phyloP scores from a whole-genome alignment of 1,284 basidiomycete genomes.

The Irpex rosettiformis region DNA sequence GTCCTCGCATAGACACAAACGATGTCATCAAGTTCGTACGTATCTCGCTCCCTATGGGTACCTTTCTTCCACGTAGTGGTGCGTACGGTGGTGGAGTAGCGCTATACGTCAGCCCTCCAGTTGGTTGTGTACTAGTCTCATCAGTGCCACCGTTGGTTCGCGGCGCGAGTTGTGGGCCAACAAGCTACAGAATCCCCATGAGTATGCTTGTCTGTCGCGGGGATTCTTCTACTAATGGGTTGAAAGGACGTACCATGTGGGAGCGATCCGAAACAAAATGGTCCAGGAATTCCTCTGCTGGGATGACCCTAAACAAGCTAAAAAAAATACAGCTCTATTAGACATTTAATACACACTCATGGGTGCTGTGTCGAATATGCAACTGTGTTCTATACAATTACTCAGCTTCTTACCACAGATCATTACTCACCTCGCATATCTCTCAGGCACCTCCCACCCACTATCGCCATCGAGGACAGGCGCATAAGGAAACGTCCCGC shows the following conservation, averaged over 20 bases:
- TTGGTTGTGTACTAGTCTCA: conserved; percentile 18
- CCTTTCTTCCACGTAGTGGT: conserved; percentile 45
- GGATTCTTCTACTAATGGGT: not conserved
- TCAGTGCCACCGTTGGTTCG: not conserved
- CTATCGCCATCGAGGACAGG: not conserved
- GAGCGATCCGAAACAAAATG: conserved; percentile 75
- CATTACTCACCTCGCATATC: not conserved
- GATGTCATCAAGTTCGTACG: conserved; percentile 57
- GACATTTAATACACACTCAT: too few relatives aligned
- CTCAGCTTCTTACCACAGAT: too few relatives aligned
- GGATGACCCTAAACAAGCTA: conserved; percentile 47
- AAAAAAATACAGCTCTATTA: not conserved
- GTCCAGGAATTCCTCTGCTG: conserved; percentile 46
- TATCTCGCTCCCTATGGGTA: conserved; percentile 35
- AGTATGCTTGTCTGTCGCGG: not conserved
- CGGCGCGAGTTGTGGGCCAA: not conserved
- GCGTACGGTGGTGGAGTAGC: conserved; percentile 47
- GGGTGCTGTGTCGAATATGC: too few relatives aligned
- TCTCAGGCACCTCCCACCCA: not conserved
- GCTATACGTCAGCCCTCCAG: not conserved
- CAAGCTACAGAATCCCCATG: not conserved
- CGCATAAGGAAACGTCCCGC: conserved; percentile 42
- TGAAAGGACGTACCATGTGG: conserved; percentile 56
- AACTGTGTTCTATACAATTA: too few relatives aligned
- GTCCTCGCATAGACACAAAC: conserved; percentile 52